phyloP scores from a whole-genome alignment of 176 grass and related monocot species.

The Avena insularis region DNA sequence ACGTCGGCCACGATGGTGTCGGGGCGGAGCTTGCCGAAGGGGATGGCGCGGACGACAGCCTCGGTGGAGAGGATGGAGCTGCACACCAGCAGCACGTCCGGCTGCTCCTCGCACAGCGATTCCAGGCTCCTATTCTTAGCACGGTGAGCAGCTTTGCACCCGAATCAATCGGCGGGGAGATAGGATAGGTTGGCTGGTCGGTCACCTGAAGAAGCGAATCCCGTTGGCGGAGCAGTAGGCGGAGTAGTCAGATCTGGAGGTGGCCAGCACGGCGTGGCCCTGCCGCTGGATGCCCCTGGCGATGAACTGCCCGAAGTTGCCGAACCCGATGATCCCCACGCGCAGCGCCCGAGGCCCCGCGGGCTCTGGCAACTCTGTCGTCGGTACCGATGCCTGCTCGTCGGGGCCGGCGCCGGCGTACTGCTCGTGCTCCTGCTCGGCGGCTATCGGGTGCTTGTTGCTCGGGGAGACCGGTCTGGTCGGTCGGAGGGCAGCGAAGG shows the following conservation, averaged over 20 bases:
- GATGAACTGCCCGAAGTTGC: slow-evolving; percentile 76
- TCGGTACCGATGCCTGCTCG: not conserved
- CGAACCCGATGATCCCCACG: slow-evolving; percentile 66
- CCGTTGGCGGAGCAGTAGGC: slow-evolving; percentile 48
- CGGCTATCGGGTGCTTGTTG: not conserved
- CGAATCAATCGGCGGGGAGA: not conserved
- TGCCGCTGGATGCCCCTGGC: slow-evolving; percentile 58
- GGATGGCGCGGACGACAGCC: slow-evolving; percentile 52
- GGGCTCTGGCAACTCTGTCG: not conserved
- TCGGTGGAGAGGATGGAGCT: slow-evolving; percentile 79
- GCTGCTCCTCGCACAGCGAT: slow-evolving; percentile 62
- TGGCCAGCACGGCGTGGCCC: slow-evolving; percentile 65
- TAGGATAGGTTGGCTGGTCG: not conserved
- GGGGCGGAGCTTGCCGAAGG: slow-evolving; percentile 56
- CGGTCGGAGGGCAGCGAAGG: slow-evolving; percentile 36
- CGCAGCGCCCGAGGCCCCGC: not conserved
- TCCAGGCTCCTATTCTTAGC: slow-evolving; percentile 46
- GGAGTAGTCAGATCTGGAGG: slow-evolving; percentile 72
- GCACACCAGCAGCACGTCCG: slow-evolving; percentile 67
- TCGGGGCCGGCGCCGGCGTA: too few species aligned
- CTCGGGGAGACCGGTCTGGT: not conserved
- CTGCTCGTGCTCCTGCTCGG: slow-evolving; percentile 43
- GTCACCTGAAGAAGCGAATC: slow-evolving; percentile 59
- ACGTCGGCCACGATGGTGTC: slow-evolving; percentile 73
- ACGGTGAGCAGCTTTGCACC: not conserved